A percentile compares a stretch with the other conserved stretches of the same genome.
phyloP scores from a whole-genome alignment of 202 grass and related monocot genomes.

The Saccharum hybrid region DNA sequence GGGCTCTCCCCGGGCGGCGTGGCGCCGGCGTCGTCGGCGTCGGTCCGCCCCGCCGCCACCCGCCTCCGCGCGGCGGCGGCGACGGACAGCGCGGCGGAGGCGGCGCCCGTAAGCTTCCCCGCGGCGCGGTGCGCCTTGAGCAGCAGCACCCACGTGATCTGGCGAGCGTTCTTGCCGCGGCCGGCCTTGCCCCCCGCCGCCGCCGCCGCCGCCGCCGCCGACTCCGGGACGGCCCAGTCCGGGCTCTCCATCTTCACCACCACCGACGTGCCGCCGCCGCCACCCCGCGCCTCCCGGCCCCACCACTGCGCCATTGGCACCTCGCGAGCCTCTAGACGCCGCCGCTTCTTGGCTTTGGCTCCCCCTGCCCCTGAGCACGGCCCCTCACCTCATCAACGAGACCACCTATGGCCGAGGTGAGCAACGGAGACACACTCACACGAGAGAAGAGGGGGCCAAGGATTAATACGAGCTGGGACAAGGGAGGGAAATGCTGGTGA shows the following conservation, averaged over 20 bases:
- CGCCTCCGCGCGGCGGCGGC: conserved; percentile 57
- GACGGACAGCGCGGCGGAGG: conserved; percentile 67
- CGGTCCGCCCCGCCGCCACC: conserved; percentile 58
- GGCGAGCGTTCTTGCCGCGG: conserved; percentile 89
- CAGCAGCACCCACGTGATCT: conserved; percentile 97
- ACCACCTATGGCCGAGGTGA: conserved; percentile 12
- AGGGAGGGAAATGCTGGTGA: conserved; percentile 35
- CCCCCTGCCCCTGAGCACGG: background rate
- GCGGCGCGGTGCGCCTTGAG: conserved; percentile 94
- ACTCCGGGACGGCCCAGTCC: conserved; percentile 78
- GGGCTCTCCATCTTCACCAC: conserved; percentile 96
- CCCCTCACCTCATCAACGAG: conserved; percentile 43
- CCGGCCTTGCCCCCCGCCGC: conserved; percentile 51
- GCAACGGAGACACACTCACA: background rate
- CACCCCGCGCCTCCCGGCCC: conserved; percentile 57
- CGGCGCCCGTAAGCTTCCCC: conserved; percentile 79
- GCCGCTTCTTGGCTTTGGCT: background rate
- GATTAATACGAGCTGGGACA: conserved; percentile 36
- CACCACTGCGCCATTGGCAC: conserved; percentile 75
- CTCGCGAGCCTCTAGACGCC: background rate
- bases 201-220: conserved; percentile 41
- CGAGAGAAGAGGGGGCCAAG: background rate
- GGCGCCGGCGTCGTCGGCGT: conserved; percentile 26
- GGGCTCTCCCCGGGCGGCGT: conserved; percentile 61
- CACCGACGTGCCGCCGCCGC: conserved; percentile 58